These are phyloP conservation scores for Hyphopichia fennica DNA, from an alignment of 1,139 yeast genomes.

Conservation along the genomic window DNA sequence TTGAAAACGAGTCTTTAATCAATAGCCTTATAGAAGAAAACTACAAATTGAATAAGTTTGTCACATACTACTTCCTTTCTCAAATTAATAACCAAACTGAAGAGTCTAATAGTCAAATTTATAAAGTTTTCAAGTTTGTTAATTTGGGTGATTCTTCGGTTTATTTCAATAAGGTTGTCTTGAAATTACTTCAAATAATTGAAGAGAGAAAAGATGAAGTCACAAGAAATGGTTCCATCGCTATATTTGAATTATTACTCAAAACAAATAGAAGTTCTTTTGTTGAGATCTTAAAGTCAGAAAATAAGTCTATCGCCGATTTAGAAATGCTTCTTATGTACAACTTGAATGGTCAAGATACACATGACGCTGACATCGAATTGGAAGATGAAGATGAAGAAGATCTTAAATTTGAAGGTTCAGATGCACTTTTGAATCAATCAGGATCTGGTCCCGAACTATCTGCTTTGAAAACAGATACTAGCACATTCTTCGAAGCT, in stretches of 20 bases:
- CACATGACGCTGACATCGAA: slow-evolving; percentile 19
- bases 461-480: slow-evolving; percentile 18
- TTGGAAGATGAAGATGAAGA: slow-evolving; percentile 24
- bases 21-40: slow-evolving; percentile 22
- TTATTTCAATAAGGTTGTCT: slow-evolving; percentile 22
- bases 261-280: slow-evolving; percentile 41
- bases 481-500: slow-evolving; percentile 38
- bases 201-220: slow-evolving; percentile 13
- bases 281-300: slow-evolving; percentile 34
- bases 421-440: slow-evolving; percentile 17
- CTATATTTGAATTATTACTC: slow-evolving; percentile 47
- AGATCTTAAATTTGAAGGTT: slow-evolving; percentile 15
- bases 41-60: slow-evolving; percentile 32
- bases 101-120: slow-evolving; percentile 12
- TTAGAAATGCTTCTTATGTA: slow-evolving; percentile 72
- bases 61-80: slow-evolving; percentile 27
- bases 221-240: slow-evolving; percentile 32
- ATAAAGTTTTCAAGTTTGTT: slow-evolving; percentile 22
- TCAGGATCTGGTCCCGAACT: slow-evolving; percentile 8
- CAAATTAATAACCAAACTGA: slow-evolving; percentile 6
- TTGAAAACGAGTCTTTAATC: slow-evolving; percentile 14
- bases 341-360: slow-evolving; percentile 39
- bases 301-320: slow-evolving; percentile 42
- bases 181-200: slow-evolving; percentile 17
- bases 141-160: slow-evolving; percentile 17